Conservation (phyloP, 2,329 filamentous ascomycete species). For the Fusarium duplospermum region DNA sequence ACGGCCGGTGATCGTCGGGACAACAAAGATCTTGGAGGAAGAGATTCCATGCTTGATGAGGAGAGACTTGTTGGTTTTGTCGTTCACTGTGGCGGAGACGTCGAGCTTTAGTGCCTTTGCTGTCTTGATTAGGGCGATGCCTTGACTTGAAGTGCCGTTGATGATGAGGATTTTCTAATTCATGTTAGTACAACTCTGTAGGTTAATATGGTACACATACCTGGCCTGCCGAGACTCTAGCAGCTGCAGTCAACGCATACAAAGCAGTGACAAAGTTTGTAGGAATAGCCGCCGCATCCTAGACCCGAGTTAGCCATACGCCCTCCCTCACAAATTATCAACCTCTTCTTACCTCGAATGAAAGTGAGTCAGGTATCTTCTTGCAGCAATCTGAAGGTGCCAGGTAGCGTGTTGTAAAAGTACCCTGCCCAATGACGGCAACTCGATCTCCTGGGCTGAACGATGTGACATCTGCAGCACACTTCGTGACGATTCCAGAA, state of each 20-base stretch:
- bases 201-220: conserved; percentile 1
- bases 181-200: background rate
- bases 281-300: conserved; percentile 36
- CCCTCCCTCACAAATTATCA: background rate
- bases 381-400: conserved; percentile 28
- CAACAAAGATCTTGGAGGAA: conserved; percentile 24
- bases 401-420: conserved; percentile 35
- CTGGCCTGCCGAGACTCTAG: conserved; percentile 23
- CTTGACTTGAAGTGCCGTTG: conserved; percentile 32
- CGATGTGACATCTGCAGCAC: conserved; percentile 24
- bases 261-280: conserved; percentile 35
- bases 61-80: conserved; percentile 29
- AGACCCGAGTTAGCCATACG: background rate
- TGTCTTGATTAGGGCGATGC: conserved; percentile 36
- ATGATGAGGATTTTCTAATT: conserved; percentile 35
- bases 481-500: conserved; percentile 27
- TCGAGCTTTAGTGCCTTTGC: conserved; percentile 35
- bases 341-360: conserved; percentile 33
- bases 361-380: conserved; percentile 38
- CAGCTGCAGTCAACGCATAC: conserved; percentile 27
- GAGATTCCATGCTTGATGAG: conserved; percentile 25
- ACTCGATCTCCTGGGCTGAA: conserved; percentile 34
- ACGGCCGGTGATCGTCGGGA: conserved; percentile 5
- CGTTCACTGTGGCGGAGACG: conserved; percentile 24
- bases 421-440: conserved; percentile 35